These are phyloP conservation scores for Cornus controversa DNA, from an alignment of 148 eudicot genomes.

Conservation along the genomic window DNA sequence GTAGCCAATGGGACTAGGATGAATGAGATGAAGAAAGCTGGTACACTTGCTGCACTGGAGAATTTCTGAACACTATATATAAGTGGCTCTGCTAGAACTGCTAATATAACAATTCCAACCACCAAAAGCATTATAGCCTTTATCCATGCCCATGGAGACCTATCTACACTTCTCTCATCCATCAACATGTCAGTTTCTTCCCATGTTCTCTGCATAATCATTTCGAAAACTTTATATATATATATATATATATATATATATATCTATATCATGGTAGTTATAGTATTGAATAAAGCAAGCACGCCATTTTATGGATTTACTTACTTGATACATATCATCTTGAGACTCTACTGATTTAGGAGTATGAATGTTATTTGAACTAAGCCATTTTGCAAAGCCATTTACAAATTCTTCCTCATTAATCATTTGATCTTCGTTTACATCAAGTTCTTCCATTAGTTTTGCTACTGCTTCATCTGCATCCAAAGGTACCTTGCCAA, in stretches of 20 bases:
- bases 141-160: slow-evolving; percentile 22
- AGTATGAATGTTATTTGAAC: neutral
- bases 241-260: neutral
- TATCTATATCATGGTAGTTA: too few species aligned
- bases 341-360: neutral
- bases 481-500: slow-evolving; percentile 22
- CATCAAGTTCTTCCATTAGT: slow-evolving; percentile 37
- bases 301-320: neutral
- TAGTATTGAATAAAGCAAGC: neutral
- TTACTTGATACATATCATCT: slow-evolving; percentile 25
- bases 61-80: slow-evolving; percentile 32
- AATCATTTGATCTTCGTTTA: slow-evolving; percentile 26
- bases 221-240: neutral
- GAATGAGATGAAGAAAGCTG: slow-evolving; percentile 31
- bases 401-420: slow-evolving; percentile 34
- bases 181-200: slow-evolving; percentile 21
- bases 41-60: slow-evolving; percentile 20
- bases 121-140: slow-evolving; percentile 32
- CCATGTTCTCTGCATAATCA: slow-evolving; percentile 29
- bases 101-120: slow-evolving; percentile 30
- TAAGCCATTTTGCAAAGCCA: slow-evolving; percentile 33
- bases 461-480: slow-evolving; percentile 24
- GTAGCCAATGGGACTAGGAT: slow-evolving; percentile 41
- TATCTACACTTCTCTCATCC: slow-evolving; percentile 15
- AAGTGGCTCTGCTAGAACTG: slow-evolving; percentile 41